Percentiles rank a stretch among this genome's conserved stretches.
Conservation (phyloP, 805 yeast genomes). For the Pichia nakasei region DNA sequence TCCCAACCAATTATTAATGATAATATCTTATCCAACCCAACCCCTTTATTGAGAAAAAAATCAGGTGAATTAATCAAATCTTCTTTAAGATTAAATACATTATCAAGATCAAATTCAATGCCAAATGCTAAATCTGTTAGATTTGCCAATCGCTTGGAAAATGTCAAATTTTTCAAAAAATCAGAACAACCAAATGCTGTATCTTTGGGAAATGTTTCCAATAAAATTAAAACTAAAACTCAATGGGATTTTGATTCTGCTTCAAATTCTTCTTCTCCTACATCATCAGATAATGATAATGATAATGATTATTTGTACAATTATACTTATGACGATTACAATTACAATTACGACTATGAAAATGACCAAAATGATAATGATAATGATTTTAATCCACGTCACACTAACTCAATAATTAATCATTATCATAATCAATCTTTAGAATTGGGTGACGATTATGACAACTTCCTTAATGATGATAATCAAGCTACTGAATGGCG, state of each 20-base stretch:
- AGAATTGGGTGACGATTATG: constrained; percentile 20
- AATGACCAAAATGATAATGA: neutral
- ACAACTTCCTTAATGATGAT: constrained; percentile 11
- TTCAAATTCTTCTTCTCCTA: constrained; percentile 2
- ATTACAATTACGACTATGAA: neutral
- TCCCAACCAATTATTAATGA: neutral
- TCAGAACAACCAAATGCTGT: constrained; percentile 54
- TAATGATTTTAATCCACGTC: constrained; percentile 1
- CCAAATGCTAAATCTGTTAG: constrained; percentile 53
- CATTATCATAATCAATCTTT: neutral
- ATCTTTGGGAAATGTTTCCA: constrained; percentile 28
- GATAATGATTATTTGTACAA: constrained; percentile 12
- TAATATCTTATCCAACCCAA: neutral
- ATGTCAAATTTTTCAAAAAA: constrained; percentile 57
- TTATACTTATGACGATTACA: neutral
- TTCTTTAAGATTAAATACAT: constrained; percentile 38
- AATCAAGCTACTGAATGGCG: constrained; percentile 22
- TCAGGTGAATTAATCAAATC: constrained; percentile 43
- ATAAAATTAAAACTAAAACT: constrained; percentile 14
- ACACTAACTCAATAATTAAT: too few relatives aligned
- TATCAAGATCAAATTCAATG: constrained; percentile 36
- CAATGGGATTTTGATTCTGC: constrained; percentile 21
- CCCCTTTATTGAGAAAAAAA: constrained; percentile 37
- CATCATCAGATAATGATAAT: constrained; percentile 12
- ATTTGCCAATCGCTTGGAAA: constrained; percentile 52